These are phyloP conservation scores for Boletellus ananas DNA, from an alignment of 768 basidiomycete species.

Conservation along the genomic window DNA sequence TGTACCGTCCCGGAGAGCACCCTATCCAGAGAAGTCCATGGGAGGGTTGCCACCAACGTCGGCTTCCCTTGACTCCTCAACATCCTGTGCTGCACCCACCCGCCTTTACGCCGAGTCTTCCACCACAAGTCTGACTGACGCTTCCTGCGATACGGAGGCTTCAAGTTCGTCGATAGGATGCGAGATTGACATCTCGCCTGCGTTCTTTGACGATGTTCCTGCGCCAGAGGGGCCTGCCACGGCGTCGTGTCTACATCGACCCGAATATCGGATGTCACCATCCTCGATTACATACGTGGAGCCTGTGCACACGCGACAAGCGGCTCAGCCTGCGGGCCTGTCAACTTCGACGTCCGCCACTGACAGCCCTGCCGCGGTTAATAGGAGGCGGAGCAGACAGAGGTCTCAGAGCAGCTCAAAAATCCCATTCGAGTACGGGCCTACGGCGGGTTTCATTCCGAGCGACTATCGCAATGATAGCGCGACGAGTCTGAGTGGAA, in stretches of 20 bases:
- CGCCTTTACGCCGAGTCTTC: slow-evolving; percentile 9
- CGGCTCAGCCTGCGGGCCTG: neutral
- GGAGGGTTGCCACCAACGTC: neutral
- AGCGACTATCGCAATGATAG: slow-evolving; percentile 8
- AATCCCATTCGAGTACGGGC: slow-evolving; percentile 15
- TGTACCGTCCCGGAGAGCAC: slow-evolving; percentile 7
- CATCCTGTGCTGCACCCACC: slow-evolving; percentile 3
- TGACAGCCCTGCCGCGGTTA: neutral
- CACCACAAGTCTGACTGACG: neutral
- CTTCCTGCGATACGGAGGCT: slow-evolving; percentile 17
- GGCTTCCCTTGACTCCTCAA: slow-evolving; percentile 12
- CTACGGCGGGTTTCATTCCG: slow-evolving; percentile 30
- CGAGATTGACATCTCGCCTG: slow-evolving; percentile 40
- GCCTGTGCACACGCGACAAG: slow-evolving; percentile 13
- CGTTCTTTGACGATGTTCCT: slow-evolving; percentile 42
- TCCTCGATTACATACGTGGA: slow-evolving; percentile 19
- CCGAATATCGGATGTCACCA: slow-evolving; percentile 22
- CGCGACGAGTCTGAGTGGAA: slow-evolving; percentile 6
- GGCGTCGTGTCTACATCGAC: slow-evolving; percentile 33
- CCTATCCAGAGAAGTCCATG: slow-evolving; percentile 2
- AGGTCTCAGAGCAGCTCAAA: neutral
- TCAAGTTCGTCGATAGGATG: slow-evolving; percentile 14
- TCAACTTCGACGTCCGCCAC: neutral
- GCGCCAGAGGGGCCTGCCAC: slow-evolving; percentile 45
- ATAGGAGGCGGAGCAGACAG: slow-evolving; percentile 3